Base-by-base conservation (phyloP, 2,329 filamentous ascomycete species). In the Aphanocladium album region DNA sequence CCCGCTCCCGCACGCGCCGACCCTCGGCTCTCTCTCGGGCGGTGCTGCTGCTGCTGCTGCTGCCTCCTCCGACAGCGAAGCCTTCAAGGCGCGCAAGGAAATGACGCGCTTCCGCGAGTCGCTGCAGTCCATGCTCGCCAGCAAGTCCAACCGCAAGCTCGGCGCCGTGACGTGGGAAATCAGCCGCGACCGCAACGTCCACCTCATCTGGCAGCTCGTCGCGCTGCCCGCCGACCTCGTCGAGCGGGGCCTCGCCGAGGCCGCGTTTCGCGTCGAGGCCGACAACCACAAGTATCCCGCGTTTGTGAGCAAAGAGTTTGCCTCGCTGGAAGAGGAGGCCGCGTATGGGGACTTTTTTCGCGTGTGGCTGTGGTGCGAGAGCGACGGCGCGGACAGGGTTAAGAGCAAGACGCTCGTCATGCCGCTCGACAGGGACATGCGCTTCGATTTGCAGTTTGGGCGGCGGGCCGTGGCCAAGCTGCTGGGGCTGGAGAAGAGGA, bases 121-220 rank as follows among this genome's bases (percentile, higher is more conserved):
- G 0, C 79, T 98, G 52, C 91, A 96, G 70, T 80, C 80, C 50
- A 96, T 97, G 89, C 79, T 97, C 14, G 76, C 79, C n/a, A 76
- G 73, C 23, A 73, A 73, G 62, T 80, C 78, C 61, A 72, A 77
- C 69, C 77, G 83, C 64, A 82, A 83, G 64, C 84, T 97, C 1
- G 95, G 93, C 17, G 84, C 87, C 2, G 89, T 98, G 1, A 95
- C 91, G 0, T 99, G 91, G 86, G 95, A 98, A 75, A 93, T 99
- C 68, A 93, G 88, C 70, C 88, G 92, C 55, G 81, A 80, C 5
- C 83, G 84, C 56, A 91, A 95, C 59, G 87, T 98, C 60, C 95
- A 99, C 71, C 82, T 88, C 1, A 93, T 98, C 70, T 97, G 93
- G 95, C 96, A 99, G 74, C 89, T 96, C 66, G 77, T 98, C 33